Base-by-base conservation (phyloP, 345 rosid genomes). In the Aquilaria yunnanensis region DNA sequence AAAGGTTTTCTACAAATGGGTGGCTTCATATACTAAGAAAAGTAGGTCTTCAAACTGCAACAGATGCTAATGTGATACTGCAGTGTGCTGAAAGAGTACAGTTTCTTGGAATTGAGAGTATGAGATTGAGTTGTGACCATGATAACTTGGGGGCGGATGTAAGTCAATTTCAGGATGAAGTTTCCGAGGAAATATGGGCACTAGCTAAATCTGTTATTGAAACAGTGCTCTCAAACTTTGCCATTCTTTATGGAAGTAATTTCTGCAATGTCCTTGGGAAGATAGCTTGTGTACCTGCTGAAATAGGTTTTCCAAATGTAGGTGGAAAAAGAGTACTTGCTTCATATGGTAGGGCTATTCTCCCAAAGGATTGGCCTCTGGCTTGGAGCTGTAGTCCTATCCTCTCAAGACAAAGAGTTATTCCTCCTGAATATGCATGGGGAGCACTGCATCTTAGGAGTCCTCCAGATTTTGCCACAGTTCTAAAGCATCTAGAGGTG, bases 371-470 rank as follows among this genome's bases (percentile, higher is more conserved):
- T 75, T 92, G 98, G 96, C 96, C 98, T 75, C 79, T 92, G 64
- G 90, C 90, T 69, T 92, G 98, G 98, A 92, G 92, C 67, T 82
- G 78, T 61, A 76, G 82, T 73, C 96, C 98, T 60, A 86, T 86
- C 73, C 77, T 92, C 70, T 72, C 90, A 63, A 83, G 72, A 74
- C 90, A 86, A 72, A 86, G 69, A 78, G 73, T 82, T 71, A 64
- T 89, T 75, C 98, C 96, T 55, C 96, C 98, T 32, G 96, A 86
- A 56, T 89, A 77, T 75, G 82, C 98, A 10, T 92, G 96, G 96
- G 85, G 83, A 57, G 82, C 87, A 68, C 77, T 92, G 66, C 75
- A 82, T 72, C 77, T 92, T 47, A 86, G 83, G 72, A 89, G 98
- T 75, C 98, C 98, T 64, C 98, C 95, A 1, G 60, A 81, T 48